Percentiles rank a stretch among this genome's conserved stretches.
Evolutionary conservation across 306 rosid species (phyloP).

Genomic region (Oxytropis ochrocephala): DNA sequence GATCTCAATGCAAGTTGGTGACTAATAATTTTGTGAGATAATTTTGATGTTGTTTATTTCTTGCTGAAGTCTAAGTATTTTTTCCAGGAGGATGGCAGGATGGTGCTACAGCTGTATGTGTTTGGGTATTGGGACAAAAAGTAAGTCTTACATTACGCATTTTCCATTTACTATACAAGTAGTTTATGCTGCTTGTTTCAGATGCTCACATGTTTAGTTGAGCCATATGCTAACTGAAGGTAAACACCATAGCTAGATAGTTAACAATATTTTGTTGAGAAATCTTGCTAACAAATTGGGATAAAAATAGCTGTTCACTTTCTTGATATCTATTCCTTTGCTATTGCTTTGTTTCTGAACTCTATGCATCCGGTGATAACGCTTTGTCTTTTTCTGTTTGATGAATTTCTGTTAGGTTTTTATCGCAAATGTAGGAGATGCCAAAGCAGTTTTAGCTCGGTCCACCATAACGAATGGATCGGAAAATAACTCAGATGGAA

Average conservation of each 20-base stretch:
- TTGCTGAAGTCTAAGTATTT: constrained; percentile 20
- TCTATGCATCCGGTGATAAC: neutral
- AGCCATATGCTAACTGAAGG: neutral
- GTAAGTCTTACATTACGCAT: constrained; percentile 35
- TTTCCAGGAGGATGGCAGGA: constrained; percentile 88
- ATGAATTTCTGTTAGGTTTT: constrained; percentile 49
- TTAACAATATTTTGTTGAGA: neutral
- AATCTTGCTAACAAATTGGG: neutral
- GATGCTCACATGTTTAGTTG: neutral
- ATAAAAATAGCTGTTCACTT: neutral
- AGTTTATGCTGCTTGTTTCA: neutral
- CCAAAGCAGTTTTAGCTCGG: constrained; percentile 88
- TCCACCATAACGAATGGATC: constrained; percentile 42
- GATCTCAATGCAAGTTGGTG: neutral
- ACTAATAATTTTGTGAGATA: constrained; percentile 4
- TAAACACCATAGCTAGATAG: neutral
- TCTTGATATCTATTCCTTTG: neutral
- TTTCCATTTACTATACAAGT: neutral
- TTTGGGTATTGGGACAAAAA: constrained; percentile 75
- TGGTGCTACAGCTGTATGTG: constrained; percentile 88
- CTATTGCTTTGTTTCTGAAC: neutral
- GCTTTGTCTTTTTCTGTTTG: constrained; percentile 1
- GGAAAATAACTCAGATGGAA: constrained; percentile 37
- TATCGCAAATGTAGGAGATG: constrained; percentile 83
- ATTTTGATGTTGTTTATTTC: constrained; percentile 20